Percentiles rank a stretch among this genome's conserved stretches.
These are phyloP conservation scores for Phytophthora lateralis DNA, from an alignment of 352 stramenopile genomes.

Conservation along the genomic window DNA sequence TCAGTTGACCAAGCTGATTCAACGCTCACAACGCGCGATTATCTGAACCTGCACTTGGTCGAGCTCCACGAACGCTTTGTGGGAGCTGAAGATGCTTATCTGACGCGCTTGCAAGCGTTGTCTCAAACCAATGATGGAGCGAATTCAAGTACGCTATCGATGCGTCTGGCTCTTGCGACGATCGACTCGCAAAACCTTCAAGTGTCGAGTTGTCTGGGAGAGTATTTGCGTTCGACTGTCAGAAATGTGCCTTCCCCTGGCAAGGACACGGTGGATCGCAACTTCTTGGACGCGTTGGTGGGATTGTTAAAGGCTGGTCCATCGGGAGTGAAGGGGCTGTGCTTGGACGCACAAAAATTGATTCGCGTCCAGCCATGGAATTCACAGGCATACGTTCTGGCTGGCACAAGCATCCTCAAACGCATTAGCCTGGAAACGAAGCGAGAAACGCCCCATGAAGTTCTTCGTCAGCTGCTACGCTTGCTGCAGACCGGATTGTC, in stretches of 20 bases:
- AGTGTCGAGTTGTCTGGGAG: constrained; percentile 32
- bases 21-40: constrained; percentile 23
- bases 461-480: constrained; percentile 32
- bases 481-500: constrained; percentile 50
- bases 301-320: constrained; percentile 38
- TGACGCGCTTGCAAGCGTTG: constrained; percentile 36
- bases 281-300: constrained; percentile 38
- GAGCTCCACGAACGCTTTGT: constrained; percentile 48
- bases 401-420: constrained; percentile 58
- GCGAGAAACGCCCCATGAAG: constrained; percentile 10
- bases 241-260: constrained; percentile 7
- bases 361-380: constrained; percentile 69
- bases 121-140: constrained; percentile 26
- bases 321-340: constrained; percentile 20
- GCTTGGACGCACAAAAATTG: constrained; percentile 54
- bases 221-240: constrained; percentile 30
- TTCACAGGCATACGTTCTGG: constrained; percentile 55
- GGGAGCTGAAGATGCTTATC: constrained; percentile 23
- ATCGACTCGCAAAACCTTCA: constrained; percentile 44
- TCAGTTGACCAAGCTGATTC: constrained; percentile 30
- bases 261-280: constrained; percentile 36
- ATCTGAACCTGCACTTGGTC: constrained; percentile 39
- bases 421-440: constrained; percentile 25
- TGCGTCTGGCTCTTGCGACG: constrained; percentile 38
- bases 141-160: constrained; percentile 27